Evolutionary conservation across 257 asterid genomes (phyloP), one percentile per base, ranked within the genome.

Genomic region (Solanum piurae): DNA sequence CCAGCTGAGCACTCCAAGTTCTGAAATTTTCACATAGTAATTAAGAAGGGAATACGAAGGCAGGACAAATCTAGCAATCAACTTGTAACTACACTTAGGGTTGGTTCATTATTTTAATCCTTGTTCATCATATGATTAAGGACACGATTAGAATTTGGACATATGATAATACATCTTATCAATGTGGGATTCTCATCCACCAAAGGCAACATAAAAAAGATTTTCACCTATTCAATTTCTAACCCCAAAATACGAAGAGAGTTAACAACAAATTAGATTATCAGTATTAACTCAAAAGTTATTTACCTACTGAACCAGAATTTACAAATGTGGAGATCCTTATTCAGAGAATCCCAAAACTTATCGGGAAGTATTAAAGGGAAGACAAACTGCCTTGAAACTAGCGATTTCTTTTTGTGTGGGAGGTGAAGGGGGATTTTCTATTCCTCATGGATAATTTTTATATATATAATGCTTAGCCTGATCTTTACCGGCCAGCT

Each of bases 1-100:
- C 99, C 99, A 96, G 96, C 98, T 96, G 49, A 94, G 95, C 83
- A 96, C 98, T 86, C 98, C 99, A 87, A 96, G 95, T 92, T 94
- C 99, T 96, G 89, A 62, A 83, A 92, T 33, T 46, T 77, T 83
- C 38, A 75, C 49, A 89, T 62, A 58, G 84, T 40, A 73, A 52
- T 71, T 89, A 85, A 73, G 29, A 40, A 87, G 18, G 79, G 75
- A 89, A 33, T 23, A 85, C 1, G 4, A 9, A 85, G 18, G 29
- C 40, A 80, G 85, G 29, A 13, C 68, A 80, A 29, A 27, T 46
- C 68, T 16, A 80, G 68, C 27, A 46, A 80, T 46, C 68, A 80
- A 46, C 40, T 79, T 44, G 40, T 16, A 80, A 80, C 29, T 46
- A 16, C 85, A 46, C 18, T 27, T 38, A 42, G n/a, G 62, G 37